A percentile compares a stretch with the other conserved stretches of the same genome.
phyloP scores from a whole-genome alignment of 345 rosid genomes.

The Melastoma malabathricum region DNA sequence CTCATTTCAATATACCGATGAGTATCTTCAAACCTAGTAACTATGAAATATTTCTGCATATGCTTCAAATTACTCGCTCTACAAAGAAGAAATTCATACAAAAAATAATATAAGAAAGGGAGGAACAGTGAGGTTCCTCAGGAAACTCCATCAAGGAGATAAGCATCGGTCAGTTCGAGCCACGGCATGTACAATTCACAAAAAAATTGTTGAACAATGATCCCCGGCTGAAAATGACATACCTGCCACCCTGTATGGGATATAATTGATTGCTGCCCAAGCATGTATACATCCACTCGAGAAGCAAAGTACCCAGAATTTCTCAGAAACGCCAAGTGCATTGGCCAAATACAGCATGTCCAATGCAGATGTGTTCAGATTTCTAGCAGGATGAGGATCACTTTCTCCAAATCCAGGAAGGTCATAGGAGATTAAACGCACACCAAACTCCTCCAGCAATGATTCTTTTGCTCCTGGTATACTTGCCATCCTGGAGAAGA shows the following conservation, averaged over 20 bases:
- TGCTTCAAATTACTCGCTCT: no score
- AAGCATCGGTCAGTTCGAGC: neutral
- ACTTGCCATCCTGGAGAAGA: conserved; percentile 89
- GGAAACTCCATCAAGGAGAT: no score
- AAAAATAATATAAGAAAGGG: no score
- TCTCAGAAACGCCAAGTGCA: conserved; percentile 47
- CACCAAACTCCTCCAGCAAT: conserved; percentile 64
- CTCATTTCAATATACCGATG: no score
- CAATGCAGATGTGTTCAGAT: conserved; percentile 69
- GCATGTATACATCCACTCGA: conserved; percentile 81
- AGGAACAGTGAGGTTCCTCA: no score
- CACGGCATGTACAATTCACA: no score
- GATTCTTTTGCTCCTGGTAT: conserved; percentile 67
- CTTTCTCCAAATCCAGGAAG: conserved; percentile 99
- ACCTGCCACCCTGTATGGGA: conserved; percentile 76
- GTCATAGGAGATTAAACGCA: conserved; percentile 72
- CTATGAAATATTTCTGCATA: no score
- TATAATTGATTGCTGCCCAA: conserved; percentile 86
- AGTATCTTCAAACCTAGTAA: no score
- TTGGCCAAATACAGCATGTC: conserved; percentile 62
- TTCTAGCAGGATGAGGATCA: conserved; percentile 66
- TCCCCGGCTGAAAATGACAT: conserved; percentile 4
- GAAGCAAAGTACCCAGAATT: conserved; percentile 81
- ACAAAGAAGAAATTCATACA: no score
- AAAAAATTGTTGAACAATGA: neutral